These are phyloP conservation scores for Aechmea fasciata DNA, from an alignment of 176 grass and related monocot species.

Conservation along the genomic window DNA sequence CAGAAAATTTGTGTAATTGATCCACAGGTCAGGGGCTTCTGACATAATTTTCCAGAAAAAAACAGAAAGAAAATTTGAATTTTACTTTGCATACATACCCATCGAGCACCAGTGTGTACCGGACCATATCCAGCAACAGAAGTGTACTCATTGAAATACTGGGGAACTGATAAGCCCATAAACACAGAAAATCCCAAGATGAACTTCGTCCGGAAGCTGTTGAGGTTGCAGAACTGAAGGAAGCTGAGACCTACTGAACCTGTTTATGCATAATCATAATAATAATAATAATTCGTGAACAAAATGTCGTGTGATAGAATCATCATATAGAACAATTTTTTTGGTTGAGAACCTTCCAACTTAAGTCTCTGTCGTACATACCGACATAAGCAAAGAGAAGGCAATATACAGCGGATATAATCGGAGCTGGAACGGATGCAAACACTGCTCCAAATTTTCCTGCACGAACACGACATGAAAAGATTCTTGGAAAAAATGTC, in stretches of 20 bases:
- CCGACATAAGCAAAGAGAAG: conserved; percentile 51
- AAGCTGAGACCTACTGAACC: conserved; percentile 62
- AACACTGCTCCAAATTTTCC: conserved; percentile 55
- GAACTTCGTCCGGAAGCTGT: conserved; percentile 82
- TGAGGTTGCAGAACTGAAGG: conserved; percentile 85
- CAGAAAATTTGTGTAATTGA: no score
- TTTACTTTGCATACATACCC: conserved; percentile 44
- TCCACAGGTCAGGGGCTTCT: not conserved
- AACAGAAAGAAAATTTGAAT: not conserved
- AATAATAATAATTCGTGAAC: not conserved
- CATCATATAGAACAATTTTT: conserved; percentile 2
- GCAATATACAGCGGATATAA: conserved; percentile 32
- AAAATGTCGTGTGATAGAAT: not conserved
- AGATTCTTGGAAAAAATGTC: not conserved
- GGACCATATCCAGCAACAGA: conserved; percentile 68
- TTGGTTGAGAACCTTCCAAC: not conserved
- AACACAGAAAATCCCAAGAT: conserved; percentile 88
- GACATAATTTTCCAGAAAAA: not conserved
- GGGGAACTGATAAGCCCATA: conserved; percentile 82
- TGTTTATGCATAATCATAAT: conserved; percentile 35
- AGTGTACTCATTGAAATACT: conserved; percentile 94
- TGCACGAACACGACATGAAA: not conserved
- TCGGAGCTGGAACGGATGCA: conserved; percentile 38
- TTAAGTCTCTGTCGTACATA: conserved; percentile 14
- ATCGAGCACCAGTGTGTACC: conserved; percentile 67